Evolutionary conservation across 2,329 filamentous ascomycete species (phyloP).

Genomic region (Fusarium incarnatum): DNA sequence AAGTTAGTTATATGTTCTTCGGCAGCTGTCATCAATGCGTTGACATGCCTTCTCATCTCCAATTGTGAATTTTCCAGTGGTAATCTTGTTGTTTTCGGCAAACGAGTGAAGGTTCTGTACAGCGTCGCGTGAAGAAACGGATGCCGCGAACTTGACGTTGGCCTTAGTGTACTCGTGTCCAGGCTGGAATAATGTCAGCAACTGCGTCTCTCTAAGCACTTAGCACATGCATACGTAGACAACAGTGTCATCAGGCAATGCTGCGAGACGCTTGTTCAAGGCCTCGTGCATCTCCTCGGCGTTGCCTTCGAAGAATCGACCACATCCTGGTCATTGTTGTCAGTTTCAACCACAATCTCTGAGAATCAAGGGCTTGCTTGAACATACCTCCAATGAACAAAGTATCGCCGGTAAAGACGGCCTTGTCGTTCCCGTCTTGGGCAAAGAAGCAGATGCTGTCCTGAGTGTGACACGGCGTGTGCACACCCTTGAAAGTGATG

Average conservation of each 20-base stretch:
- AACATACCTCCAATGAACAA: conserved; percentile 86
- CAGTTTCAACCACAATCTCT: background rate
- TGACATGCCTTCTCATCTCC: conserved; percentile 87
- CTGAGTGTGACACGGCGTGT: conserved; percentile 97
- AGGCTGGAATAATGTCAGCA: conserved; percentile 64
- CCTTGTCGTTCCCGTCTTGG: conserved; percentile 80
- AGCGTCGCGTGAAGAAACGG: conserved; percentile 78
- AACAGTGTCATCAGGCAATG: conserved; percentile 88
- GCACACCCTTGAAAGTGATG: conserved; percentile 86
- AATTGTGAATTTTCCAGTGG: conserved; percentile 96
- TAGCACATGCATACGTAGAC: conserved; percentile 75
- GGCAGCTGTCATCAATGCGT: conserved; percentile 4
- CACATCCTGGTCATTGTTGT: conserved; percentile 73
- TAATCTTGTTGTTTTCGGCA: conserved; percentile 83
- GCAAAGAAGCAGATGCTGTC: conserved; percentile 97
- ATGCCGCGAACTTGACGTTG: conserved; percentile 89
- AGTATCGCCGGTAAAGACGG: conserved; percentile 95
- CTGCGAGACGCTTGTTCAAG: conserved; percentile 84
- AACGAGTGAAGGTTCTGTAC: conserved; percentile 83
- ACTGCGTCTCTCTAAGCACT: background rate
- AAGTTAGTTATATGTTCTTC: conserved; percentile 7
- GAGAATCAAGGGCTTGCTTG: background rate
- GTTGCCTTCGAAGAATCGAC: conserved; percentile 94
- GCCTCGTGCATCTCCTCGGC: conserved; percentile 93
- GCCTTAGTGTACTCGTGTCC: conserved; percentile 99